These are phyloP conservation scores for Entelexis sorbosivorans DNA, from an alignment of 1,139 yeast species.

Conservation along the genomic window DNA sequence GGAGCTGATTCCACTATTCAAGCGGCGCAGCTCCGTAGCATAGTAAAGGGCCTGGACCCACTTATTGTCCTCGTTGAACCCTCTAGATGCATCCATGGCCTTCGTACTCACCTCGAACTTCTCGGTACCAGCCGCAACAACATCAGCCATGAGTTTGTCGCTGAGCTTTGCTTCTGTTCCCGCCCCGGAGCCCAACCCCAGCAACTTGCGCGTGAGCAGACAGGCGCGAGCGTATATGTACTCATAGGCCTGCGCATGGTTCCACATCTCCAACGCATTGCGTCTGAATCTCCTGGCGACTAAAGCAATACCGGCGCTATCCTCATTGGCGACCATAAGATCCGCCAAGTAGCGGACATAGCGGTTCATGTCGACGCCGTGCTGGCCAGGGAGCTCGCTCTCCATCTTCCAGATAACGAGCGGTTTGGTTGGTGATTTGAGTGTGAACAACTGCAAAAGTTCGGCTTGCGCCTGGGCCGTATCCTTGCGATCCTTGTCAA, in stretches of 20 bases:
- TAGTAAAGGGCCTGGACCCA: constrained; percentile 35
- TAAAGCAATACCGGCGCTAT: constrained; percentile 43
- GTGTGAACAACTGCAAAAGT: constrained; percentile 41
- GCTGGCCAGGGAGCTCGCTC: constrained; percentile 83
- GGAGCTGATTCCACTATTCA: constrained; percentile 74
- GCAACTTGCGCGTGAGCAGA: constrained; percentile 52
- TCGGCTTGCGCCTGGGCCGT: constrained; percentile 48
- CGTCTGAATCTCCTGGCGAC: constrained; percentile 19
- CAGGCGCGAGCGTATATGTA: constrained; percentile 24
- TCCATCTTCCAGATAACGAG: constrained; percentile 92
- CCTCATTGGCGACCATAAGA: constrained; percentile 44
- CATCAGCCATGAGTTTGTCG: constrained; percentile 13
- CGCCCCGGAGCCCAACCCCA: constrained; percentile 2
- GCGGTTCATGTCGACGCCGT: constrained; percentile 64
- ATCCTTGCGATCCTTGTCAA: constrained; percentile 45
- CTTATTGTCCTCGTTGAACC: constrained; percentile 3
- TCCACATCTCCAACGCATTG: constrained; percentile 16
- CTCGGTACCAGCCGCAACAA: constrained; percentile 1
- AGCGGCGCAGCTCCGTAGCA: constrained; percentile 52
- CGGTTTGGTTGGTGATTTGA: constrained; percentile 60
- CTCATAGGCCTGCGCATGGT: constrained; percentile 16
- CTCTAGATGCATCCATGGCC: constrained; percentile 5
- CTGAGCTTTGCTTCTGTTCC: constrained; percentile 10
- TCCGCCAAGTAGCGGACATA: constrained; percentile 57
- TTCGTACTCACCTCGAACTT: constrained; percentile 9